Percentiles rank a stretch among this genome's conserved stretches.
Evolutionary conservation across 441 rosid genomes (phyloP).

Genomic region (Arabidopsis hybrid): DNA sequence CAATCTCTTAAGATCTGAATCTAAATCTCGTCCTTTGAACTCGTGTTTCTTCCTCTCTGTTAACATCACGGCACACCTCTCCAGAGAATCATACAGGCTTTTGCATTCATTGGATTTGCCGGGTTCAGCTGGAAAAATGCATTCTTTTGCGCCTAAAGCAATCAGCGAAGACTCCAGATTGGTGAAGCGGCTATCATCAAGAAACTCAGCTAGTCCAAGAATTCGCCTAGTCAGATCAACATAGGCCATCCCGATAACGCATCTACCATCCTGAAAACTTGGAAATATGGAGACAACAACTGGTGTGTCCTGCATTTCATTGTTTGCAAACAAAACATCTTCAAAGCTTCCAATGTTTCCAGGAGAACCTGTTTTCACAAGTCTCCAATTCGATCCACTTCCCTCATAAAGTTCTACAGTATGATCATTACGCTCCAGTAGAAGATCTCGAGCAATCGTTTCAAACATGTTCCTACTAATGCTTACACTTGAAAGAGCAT

Average conservation of each 20-base stretch:
- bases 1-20: constrained; percentile 86
- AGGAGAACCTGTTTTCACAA: constrained; percentile 86
- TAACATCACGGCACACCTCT: constrained; percentile 82
- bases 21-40: constrained; percentile 89
- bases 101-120: constrained; percentile 64
- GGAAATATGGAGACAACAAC: constrained; percentile 76
- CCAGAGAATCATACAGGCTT: constrained; percentile 68
- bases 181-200: constrained; percentile 94
- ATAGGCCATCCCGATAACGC: constrained; percentile 81
- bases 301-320: constrained; percentile 97
- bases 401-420: constrained; percentile 94
- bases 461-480: constrained; percentile 91
- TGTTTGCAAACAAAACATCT: constrained; percentile 92
- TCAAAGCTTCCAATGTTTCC: constrained; percentile 97
- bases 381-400: constrained; percentile 93
- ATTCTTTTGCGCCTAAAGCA: constrained; percentile 95
- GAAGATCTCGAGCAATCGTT: constrained; percentile 83
- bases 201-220: constrained; percentile 90
- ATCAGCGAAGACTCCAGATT: constrained; percentile 89
- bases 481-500: constrained; percentile 88
- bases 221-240: constrained; percentile 83
- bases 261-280: constrained; percentile 70
- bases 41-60: constrained; percentile 90
- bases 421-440: constrained; percentile 91
- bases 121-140: constrained; percentile 83